These are phyloP conservation scores for Iris pallida DNA, from an alignment of 116 monocot species.

Conservation along the genomic window DNA sequence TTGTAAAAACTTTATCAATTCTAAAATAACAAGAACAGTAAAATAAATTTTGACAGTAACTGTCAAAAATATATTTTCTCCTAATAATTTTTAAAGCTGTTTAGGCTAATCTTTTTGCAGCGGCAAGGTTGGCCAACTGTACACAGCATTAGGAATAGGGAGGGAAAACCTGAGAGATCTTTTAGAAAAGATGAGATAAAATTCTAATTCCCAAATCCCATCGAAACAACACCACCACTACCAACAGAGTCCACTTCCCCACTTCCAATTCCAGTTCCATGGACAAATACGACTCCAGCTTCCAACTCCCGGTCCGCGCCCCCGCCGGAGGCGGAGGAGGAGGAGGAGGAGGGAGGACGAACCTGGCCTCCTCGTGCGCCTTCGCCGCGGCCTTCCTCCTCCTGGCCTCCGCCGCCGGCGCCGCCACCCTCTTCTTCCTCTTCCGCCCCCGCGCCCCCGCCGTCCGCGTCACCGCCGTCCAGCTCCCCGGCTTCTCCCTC, in stretches of 20 bases:
- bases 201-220: no score
- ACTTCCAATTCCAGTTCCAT: conserved; percentile 1
- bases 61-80: no score
- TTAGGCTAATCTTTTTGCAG: no score
- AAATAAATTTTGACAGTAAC: no score
- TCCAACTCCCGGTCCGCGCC: not conserved
- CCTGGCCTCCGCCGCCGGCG: conserved; percentile 13
- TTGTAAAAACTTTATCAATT: no score
- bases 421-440: conserved; percentile 42
- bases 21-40: no score
- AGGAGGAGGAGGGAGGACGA: conserved; percentile 9
- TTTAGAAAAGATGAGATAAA: no score
- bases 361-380: conserved; percentile 41
- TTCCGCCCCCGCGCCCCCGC: conserved; percentile 61
- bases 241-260: not conserved
- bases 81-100: no score
- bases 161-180: no score
- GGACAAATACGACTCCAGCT: not conserved
- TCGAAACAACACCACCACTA: not conserved
- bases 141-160: no score
- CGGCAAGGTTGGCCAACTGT: no score
- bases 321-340: not conserved
- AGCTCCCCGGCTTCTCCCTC: conserved; percentile 39
- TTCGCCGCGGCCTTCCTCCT: conserved; percentile 38
- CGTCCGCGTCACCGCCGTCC: no score